Evolutionary conservation across 139 green algal genomes (phyloP), one percentile per base, ranked within the genome.

Genomic region (Tetradesmus lagerheimii): DNA sequence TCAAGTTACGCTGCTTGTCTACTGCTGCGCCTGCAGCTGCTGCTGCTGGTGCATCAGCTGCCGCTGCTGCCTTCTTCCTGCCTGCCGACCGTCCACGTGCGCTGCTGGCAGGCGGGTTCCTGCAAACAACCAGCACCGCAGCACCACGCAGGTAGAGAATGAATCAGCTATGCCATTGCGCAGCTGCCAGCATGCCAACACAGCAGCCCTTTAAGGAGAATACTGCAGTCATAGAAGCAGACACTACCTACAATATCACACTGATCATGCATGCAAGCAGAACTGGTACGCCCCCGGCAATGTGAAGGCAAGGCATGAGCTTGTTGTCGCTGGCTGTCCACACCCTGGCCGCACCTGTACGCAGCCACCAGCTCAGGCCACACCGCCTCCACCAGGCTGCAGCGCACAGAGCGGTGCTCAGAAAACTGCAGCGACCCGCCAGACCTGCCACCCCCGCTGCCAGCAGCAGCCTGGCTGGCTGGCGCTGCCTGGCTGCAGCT

Each of bases 341-440:
- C 1, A 16, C 47, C 1, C 27, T 39, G 20, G n/a, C 57, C 84
- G 39, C 85, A 89, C 85, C 85, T 83, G 66, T 71, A 91, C 20
- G n/a, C 64, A 0, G 15, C 37, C 76, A 62, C 43, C 66, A 91
- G 88, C n/a, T 91, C 16, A 20, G 88, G 88, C 80, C 80, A 91
- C 34, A 88, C 62, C 4, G 29, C 35, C 27, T 91, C 78, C 0
- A 91, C 43, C 43, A 91, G 66, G 31, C 76, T 88, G 80, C 88
- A 88, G 4, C 88, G 71, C 80, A 91, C 80, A 29, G 80, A 85
- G 41, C 88, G 88, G 50, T 88, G 80, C 80, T 91, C 88, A 20
- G 64, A 45, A 37, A 84, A 89, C 64, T 62, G 41, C 64, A 88
- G 25, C 4, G 66, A 83, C 15, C 88, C 80, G 23, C 76, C 34